A percentile compares a stretch with the other conserved stretches of the same genome.
phyloP scores from a whole-genome alignment of 192 early-diverging fungal species.

The Coemansia sp. region DNA sequence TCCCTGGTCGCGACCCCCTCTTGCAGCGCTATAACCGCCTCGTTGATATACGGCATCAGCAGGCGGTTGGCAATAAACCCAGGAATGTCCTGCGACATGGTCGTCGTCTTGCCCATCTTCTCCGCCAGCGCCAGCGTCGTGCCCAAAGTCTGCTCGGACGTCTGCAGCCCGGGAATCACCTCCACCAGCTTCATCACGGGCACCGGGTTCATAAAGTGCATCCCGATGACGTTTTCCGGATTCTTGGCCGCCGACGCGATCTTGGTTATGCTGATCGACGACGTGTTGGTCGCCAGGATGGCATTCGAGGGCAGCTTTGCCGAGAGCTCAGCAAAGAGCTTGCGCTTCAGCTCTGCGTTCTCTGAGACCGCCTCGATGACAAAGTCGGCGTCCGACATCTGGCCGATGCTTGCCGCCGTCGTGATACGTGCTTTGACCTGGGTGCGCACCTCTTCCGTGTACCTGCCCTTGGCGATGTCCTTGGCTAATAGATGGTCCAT shows the following conservation, averaged over 20 bases:
- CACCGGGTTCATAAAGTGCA: conserved; percentile 99
- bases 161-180: conserved; percentile 93
- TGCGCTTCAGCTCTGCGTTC: conserved; percentile 78
- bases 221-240: conserved; percentile 77
- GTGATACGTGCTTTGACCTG: conserved; percentile 63
- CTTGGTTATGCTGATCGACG: conserved; percentile 94
- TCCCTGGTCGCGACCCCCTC: conserved; percentile 85
- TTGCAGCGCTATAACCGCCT: conserved; percentile 84
- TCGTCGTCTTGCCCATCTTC: conserved; percentile 93
- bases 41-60: conserved; percentile 99
- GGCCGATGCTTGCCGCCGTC: conserved; percentile 58
- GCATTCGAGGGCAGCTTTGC: conserved; percentile 61
- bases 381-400: conserved; percentile 72
- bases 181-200: conserved; percentile 97
- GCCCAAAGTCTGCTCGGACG: conserved; percentile 65
- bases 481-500: conserved; percentile 82
- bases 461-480: conserved; percentile 84
- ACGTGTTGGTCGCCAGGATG: conserved; percentile 96
- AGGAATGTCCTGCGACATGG: conserved; percentile 83
- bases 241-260: conserved; percentile 85
- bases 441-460: conserved; percentile 73
- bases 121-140: conserved; percentile 74
- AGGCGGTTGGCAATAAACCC: conserved; percentile 97
- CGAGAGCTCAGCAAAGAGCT: conserved; percentile 77
- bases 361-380: conserved; percentile 94